Evolutionary conservation across 2,329 filamentous ascomycete species (phyloP).

Genomic region (Stachybotrys elegans): DNA sequence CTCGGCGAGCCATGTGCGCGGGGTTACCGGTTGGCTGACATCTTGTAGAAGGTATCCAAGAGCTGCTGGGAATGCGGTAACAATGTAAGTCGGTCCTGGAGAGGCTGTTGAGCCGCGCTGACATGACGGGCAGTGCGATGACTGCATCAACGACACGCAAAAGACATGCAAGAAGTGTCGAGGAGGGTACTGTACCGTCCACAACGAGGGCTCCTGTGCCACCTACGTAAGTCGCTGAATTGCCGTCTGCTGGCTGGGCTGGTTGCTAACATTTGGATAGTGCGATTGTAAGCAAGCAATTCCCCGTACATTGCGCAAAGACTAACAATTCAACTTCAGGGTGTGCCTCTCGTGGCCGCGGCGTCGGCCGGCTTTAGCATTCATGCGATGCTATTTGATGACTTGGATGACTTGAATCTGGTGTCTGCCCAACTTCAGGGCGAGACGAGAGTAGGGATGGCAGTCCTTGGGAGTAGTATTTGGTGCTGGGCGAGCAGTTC

Average conservation of each 20-base stretch:
- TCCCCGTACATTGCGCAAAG: too few species aligned
- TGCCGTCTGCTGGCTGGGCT: not conserved
- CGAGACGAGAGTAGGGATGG: too few species aligned
- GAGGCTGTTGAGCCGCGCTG: not conserved
- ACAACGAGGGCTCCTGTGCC: slow-evolving; percentile 76
- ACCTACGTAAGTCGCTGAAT: slow-evolving; percentile 40
- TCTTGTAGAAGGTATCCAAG: slow-evolving; percentile 45
- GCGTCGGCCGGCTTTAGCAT: slow-evolving; percentile 23
- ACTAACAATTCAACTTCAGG: slow-evolving; percentile 18
- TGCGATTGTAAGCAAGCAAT: slow-evolving; percentile 39
- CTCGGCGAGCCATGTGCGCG: not conserved
- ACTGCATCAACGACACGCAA: slow-evolving; percentile 69
- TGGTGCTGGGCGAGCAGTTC: too few species aligned
- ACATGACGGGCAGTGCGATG: slow-evolving; percentile 53
- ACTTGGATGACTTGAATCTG: too few species aligned
- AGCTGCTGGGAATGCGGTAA: slow-evolving; percentile 85
- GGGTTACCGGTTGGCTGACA: slow-evolving; percentile 7
- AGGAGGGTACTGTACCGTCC: slow-evolving; percentile 76
- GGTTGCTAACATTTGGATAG: slow-evolving; percentile 27
- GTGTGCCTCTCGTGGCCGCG: slow-evolving; percentile 29
- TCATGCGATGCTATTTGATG: too few species aligned
- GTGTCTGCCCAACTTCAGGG: too few species aligned
- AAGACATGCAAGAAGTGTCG: slow-evolving; percentile 66
- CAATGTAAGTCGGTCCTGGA: slow-evolving; percentile 53
- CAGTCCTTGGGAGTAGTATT: too few species aligned